Base-by-base conservation (phyloP, 2,329 filamentous ascomycete genomes). In the Verruconis gallopava region DNA sequence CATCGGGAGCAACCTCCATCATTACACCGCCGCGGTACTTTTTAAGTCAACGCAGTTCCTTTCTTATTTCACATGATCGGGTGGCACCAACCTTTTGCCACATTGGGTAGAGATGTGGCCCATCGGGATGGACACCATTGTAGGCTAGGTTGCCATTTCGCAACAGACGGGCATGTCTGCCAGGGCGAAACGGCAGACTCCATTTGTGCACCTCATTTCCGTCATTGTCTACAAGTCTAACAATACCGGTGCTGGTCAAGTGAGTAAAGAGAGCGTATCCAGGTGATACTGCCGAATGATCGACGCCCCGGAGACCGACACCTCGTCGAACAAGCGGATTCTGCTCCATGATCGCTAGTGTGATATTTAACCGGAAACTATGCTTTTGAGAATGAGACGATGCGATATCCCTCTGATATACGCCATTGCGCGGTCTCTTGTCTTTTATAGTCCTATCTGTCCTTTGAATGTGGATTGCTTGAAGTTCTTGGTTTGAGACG, bases 1-100 rank as follows among this genome's bases (percentile, higher is more conserved):
- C 64, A 1, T 49, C 41, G 1, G 57, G 51, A 38, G 60, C 55
- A 11, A 67, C 48, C 49, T 68, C 53, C 38, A 58, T 56, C 65
- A 68, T 68, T 3, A 65, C 51, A 1, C 65, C 65, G 5, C 64
- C 65, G 9, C 64, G 51, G 44, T 68, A 68, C 43, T 68, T 15
- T 18, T 25, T 21, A 30, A 30, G 13, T 30, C 25, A 30, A 30
- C 14, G 11, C n/a, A 11, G 25, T 13, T n/a, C n/a, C n/a, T n/a
- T n/a, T n/a, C n/a, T n/a, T n/a, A n/a, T n/a, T n/a, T n/a, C n/a
- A n/a, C 2, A 21, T 15, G 37, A 5, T 3, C 15, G 19, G 5
- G 20, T 25, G 19, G 25, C 25, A 40, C 37, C 4, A 33, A 41
- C 38, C 42, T 68, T 68, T 32, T 62, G 57, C 53, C 58, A 68